Conservation (phyloP, 139 green algal genomes). For the Coccomyxa sp. region DNA sequence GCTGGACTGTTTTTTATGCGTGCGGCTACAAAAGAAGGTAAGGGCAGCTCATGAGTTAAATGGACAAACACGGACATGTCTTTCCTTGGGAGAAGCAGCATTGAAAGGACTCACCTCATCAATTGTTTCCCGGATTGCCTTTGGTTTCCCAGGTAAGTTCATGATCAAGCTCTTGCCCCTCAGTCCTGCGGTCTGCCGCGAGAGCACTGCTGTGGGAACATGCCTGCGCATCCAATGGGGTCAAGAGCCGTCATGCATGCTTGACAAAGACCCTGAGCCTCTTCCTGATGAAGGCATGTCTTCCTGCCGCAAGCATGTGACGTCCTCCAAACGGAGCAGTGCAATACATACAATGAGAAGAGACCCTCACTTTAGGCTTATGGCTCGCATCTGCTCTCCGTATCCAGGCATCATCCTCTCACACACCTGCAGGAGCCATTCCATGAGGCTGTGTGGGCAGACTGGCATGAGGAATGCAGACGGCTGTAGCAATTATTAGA, state of each 20-base stretch:
- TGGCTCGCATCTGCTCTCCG: slow-evolving; percentile 89
- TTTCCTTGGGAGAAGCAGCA: neutral
- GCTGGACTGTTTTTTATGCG: neutral
- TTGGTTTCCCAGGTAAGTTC: slow-evolving; percentile 90
- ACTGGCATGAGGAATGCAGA: neutral
- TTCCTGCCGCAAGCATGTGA: neutral
- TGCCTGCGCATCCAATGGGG: slow-evolving; percentile 28
- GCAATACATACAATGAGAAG: neutral
- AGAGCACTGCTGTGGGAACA: slow-evolving; percentile 90
- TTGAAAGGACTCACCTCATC: slow-evolving; percentile 58
- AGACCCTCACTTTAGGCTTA: slow-evolving; percentile 65
- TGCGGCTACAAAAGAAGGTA: neutral
- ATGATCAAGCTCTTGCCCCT: slow-evolving; percentile 76
- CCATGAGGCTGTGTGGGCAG: neutral
- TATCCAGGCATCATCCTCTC: slow-evolving; percentile 87
- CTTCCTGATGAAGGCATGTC: too few relatives aligned
- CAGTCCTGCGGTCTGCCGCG: slow-evolving; percentile 86
- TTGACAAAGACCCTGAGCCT: too few relatives aligned
- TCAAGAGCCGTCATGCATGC: too few relatives aligned
- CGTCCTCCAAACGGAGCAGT: neutral
- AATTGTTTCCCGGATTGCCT: slow-evolving; percentile 89
- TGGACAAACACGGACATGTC: neutral
- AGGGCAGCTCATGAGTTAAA: neutral
- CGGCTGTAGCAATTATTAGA: neutral
- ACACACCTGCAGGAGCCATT: slow-evolving; percentile 53